phyloP scores from a whole-genome alignment of 2,329 filamentous ascomycete species.

The Sclerotinia nivalis region DNA sequence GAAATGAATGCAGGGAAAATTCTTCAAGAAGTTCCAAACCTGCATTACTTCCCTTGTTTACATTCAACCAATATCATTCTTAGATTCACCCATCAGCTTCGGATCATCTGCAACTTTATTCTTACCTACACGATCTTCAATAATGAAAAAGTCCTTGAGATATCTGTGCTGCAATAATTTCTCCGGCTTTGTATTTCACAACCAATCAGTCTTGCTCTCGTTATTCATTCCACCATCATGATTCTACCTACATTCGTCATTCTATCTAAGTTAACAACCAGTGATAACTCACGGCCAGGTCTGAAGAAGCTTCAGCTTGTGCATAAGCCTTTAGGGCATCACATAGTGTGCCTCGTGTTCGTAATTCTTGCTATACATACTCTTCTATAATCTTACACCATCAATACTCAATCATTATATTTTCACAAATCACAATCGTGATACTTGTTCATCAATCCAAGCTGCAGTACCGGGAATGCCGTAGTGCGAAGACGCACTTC shows the following conservation, averaged over 20 bases:
- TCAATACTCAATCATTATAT: background rate
- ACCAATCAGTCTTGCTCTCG: background rate
- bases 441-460: background rate
- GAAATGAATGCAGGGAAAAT: slow-evolving; percentile 1
- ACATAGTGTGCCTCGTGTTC: background rate
- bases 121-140: background rate
- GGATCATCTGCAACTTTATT: background rate
- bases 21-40: background rate
- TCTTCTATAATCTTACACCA: background rate
- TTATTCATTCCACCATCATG: background rate
- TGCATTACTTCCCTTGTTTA: background rate
- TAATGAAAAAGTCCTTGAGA: background rate
- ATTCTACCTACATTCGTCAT: background rate
- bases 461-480: background rate
- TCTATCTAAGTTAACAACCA: background rate
- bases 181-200: background rate
- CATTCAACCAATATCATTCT: background rate
- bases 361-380: background rate
- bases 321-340: background rate
- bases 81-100: background rate
- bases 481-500: background rate
- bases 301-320: background rate
- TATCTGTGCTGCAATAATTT: background rate
- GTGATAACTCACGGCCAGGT: background rate
- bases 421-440: background rate